Evolutionary conservation across 2,329 filamentous ascomycete species (phyloP).

Genomic region (Colletotrichum siamense): DNA sequence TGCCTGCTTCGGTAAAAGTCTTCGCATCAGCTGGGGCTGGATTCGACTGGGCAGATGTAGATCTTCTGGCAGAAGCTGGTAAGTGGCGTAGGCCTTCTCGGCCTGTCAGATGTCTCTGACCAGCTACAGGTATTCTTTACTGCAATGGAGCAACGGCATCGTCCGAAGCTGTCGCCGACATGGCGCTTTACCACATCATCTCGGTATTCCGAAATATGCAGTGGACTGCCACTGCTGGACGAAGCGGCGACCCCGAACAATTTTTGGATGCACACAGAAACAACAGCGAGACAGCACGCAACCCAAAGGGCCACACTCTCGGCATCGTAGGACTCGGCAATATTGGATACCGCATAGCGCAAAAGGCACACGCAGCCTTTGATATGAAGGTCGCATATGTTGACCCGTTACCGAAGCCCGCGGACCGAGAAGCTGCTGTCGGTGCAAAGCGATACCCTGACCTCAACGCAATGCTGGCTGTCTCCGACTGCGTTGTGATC

Average conservation of each 20-base stretch:
- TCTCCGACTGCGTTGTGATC: conserved; percentile 55
- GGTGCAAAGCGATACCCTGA: conserved; percentile 47
- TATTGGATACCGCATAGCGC: conserved; percentile 57
- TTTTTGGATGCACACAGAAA: conserved; percentile 59
- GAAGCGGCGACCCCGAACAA: conserved; percentile 41
- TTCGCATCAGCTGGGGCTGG: conserved; percentile 67
- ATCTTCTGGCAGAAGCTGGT: conserved; percentile 25
- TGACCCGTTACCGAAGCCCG: conserved; percentile 47
- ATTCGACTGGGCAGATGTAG: conserved; percentile 68
- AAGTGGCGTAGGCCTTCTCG: not conserved
- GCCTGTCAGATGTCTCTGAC: not conserved
- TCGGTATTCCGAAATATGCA: conserved; percentile 62
- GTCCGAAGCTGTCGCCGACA: conserved; percentile 67
- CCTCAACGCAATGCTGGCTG: conserved; percentile 50
- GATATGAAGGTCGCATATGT: conserved; percentile 63
- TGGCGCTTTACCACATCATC: conserved; percentile 64
- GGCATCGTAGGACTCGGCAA: conserved; percentile 67
- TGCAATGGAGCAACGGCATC: conserved; percentile 67
- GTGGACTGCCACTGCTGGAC: conserved; percentile 59
- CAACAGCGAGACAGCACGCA: conserved; percentile 57
- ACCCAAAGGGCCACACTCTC: conserved; percentile 58
- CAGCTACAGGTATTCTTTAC: conserved; percentile 53
- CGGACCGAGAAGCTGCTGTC: conserved; percentile 46
- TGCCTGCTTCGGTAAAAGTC: conserved; percentile 59
- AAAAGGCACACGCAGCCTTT: conserved; percentile 58